Evolutionary conservation across 139 green algal species (phyloP), one percentile per base, ranked within the genome.

Genomic region (Chlorella sp.): DNA sequence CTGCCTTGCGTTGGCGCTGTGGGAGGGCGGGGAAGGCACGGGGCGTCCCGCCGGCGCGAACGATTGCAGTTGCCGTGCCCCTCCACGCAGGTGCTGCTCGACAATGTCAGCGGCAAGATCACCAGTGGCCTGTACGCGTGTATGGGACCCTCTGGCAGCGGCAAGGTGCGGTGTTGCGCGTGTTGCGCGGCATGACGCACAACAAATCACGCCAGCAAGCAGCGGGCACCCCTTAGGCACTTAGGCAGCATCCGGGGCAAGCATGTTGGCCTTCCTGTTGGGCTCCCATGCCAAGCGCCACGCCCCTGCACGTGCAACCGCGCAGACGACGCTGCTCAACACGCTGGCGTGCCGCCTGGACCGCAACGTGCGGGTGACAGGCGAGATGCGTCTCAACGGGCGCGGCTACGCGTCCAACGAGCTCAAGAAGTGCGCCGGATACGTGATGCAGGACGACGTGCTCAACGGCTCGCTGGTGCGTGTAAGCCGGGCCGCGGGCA

Each of bases 401-500:
- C 36, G 64, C 27, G 34, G 35, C 0, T 83, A 83, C 51, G 69
- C 1, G n/a, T 55, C 35, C 42, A 62, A 31, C 2, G 73, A 79
- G 69, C 69, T 83, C 3, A 83, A 83, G 35, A 71, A 71, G 49
- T 60, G 77, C 29, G 64, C 62, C 1, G 77, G 77, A 2, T 83
- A 83, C n/a, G 77, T 83, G 2, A 83, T 83, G 77, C 77, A 83
- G 69, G 77, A 82, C 50, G 77, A 82, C 72, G 34, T 82, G 49
- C 72, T 82, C 2, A 82, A 82, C 67, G 31, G 61, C 6, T 61
- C 72, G 32, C 50, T 82, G 6, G 59, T 65, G 42, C n/a, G n/a
- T n/a, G n/a, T n/a, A n/a, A n/a, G n/a, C n/a, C n/a, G n/a, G n/a
- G n/a, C n/a, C n/a, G n/a, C n/a, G n/a, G n/a, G n/a, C n/a, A n/a